Evolutionary conservation across 2,329 filamentous ascomycete genomes (phyloP).

Genomic region (Penicillium frequentans): DNA sequence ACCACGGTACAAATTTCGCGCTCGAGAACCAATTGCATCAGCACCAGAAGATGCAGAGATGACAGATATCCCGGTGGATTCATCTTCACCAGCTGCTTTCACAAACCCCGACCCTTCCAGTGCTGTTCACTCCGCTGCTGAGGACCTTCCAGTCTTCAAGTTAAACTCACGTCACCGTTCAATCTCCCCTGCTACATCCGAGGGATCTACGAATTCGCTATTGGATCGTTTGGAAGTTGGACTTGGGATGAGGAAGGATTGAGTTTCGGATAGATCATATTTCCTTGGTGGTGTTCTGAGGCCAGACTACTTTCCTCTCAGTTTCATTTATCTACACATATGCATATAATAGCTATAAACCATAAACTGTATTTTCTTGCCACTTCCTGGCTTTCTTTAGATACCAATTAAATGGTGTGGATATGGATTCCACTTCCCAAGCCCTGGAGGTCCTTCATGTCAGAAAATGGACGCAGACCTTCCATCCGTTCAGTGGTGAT

Average conservation of each 20-base stretch:
- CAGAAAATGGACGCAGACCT: too few relatives aligned
- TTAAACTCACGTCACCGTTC: not conserved
- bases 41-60: conserved; percentile 18
- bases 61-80: not conserved
- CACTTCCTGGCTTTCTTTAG: too few relatives aligned
- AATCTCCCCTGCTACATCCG: conserved; percentile 10
- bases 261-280: not conserved
- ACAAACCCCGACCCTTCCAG: not conserved
- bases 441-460: too few relatives aligned
- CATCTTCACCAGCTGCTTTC: not conserved
- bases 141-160: not conserved
- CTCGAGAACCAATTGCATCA: conserved; percentile 8
- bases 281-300: not conserved
- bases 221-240: conserved; percentile 23
- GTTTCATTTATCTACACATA: too few relatives aligned
- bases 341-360: too few relatives aligned
- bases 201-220: conserved; percentile 14
- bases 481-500: too few relatives aligned
- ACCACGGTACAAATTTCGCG: not conserved
- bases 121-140: not conserved
- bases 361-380: too few relatives aligned
- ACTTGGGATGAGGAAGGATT: conserved; percentile 15
- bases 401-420: too few relatives aligned
- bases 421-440: too few relatives aligned
- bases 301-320: too few relatives aligned